phyloP scores from a whole-genome alignment of 305 asterid species.

The Rubia balearica region DNA sequence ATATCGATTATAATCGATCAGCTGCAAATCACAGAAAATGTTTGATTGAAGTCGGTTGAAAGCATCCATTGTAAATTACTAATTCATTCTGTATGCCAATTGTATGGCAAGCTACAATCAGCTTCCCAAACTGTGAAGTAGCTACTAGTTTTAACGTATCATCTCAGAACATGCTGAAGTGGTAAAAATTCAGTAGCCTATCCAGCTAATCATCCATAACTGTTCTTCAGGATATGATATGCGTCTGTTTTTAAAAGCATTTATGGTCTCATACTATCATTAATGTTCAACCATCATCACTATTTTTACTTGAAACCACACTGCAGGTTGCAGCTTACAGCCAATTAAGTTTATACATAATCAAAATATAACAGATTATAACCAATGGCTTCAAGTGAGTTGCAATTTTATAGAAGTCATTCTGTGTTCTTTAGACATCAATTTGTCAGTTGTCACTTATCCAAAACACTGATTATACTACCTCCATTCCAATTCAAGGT shows the following conservation, averaged over 20 bases:
- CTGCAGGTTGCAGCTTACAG: neutral
- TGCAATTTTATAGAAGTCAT: neutral
- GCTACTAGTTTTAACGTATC: neutral
- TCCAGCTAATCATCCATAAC: neutral
- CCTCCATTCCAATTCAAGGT: neutral
- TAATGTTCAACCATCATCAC: neutral
- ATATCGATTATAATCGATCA: conserved; percentile 50
- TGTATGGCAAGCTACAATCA: neutral
- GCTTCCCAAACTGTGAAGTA: neutral
- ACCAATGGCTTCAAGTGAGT: neutral
- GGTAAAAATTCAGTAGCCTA: neutral
- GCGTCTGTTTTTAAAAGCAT: neutral
- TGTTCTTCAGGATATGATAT: neutral
- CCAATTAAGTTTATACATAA: neutral
- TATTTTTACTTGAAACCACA: neutral
- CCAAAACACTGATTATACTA: neutral
- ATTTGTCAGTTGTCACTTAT: neutral
- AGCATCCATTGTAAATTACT: neutral
- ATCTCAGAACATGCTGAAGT: neutral
- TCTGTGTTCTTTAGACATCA: neutral
- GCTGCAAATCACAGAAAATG: conserved; percentile 27
- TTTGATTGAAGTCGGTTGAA: neutral
- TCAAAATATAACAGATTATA: neutral
- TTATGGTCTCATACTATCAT: neutral
- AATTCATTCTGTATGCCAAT: neutral